phyloP scores from a whole-genome alignment of 768 basidiomycete genomes.

The Phallus indusiatus region DNA sequence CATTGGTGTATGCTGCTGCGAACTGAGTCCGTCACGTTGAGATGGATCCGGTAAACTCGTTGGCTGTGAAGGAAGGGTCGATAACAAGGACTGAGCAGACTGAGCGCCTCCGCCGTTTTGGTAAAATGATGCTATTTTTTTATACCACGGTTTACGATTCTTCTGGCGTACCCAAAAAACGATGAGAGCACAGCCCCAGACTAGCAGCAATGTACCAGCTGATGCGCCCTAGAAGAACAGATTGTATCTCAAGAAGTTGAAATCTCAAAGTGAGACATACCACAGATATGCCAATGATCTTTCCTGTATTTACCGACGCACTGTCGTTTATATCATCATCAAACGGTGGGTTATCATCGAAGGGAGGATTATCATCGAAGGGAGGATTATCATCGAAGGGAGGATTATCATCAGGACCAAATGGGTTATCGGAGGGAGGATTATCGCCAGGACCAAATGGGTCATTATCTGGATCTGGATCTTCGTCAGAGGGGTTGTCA shows the following conservation, averaged over 20 bases:
- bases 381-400: no score
- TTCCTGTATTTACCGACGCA: background rate
- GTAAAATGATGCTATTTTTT: background rate
- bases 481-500: background rate
- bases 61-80: background rate
- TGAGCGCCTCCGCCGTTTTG: background rate
- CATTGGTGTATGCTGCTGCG: background rate
- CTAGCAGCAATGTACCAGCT: background rate
- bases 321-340: background rate
- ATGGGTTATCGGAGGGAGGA: background rate
- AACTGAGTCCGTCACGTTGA: background rate
- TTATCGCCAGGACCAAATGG: background rate
- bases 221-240: background rate
- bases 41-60: background rate
- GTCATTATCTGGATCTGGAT: background rate
- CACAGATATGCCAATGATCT: background rate
- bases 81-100: background rate
- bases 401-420: background rate
- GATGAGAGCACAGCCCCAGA: background rate
- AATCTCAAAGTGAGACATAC: background rate
- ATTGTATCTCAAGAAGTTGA: background rate
- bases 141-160: conserved; percentile 7
- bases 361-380: background rate
- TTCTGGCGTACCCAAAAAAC: background rate
- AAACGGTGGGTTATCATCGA: no score